phyloP scores from a whole-genome alignment of 1,284 basidiomycete genomes.

The Ganoderma boninense region DNA sequence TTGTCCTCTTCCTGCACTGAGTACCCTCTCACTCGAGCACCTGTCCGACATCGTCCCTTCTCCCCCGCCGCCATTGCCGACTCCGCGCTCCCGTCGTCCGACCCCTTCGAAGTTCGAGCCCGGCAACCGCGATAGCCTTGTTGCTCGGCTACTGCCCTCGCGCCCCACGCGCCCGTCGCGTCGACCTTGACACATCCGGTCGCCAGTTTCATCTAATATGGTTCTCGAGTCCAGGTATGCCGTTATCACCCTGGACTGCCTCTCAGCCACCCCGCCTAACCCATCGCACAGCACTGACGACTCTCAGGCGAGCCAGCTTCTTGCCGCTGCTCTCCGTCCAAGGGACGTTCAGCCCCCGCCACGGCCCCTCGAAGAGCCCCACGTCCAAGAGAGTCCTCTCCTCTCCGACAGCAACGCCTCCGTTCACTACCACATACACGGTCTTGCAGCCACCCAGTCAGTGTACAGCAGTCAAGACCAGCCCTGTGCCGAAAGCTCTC shows the following conservation, averaged over 20 bases:
- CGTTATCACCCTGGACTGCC: too few species aligned
- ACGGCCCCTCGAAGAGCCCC: not conserved
- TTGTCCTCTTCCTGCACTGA: not conserved
- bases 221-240: conserved; percentile 25
- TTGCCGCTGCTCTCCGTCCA: conserved; percentile 27
- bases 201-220: not conserved
- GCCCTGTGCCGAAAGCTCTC: conserved; percentile 49
- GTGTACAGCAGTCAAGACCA: conserved; percentile 44
- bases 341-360: conserved; percentile 11
- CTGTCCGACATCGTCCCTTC: not conserved
- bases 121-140: not conserved
- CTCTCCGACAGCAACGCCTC: conserved; percentile 12
- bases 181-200: not conserved
- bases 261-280: conserved; percentile 6
- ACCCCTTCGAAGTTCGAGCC: not conserved
- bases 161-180: not conserved
- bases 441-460: conserved; percentile 58
- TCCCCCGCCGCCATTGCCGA: not conserved
- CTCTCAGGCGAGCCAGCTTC: conserved; percentile 29
- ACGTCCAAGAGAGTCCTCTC: conserved; percentile 1
- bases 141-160: not conserved
- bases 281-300: conserved; percentile 21
- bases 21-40: not conserved
- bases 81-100: too few species aligned
- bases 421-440: conserved; percentile 61